Conservation (phyloP, 768 basidiomycete species). For the Paxillus involutus region DNA sequence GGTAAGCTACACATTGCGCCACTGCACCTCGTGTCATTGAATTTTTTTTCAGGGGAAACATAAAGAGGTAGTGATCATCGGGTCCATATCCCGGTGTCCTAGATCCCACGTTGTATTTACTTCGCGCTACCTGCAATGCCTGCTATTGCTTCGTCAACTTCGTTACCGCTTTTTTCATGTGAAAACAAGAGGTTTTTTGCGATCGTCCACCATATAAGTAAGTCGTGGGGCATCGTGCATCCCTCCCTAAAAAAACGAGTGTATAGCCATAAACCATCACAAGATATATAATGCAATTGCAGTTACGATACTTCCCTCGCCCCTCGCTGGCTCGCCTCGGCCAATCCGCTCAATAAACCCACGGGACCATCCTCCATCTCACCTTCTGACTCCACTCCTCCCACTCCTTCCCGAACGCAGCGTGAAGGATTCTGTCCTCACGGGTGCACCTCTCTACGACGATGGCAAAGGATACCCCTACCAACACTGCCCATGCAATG, state of each 20-base stretch:
- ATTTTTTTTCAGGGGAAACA: conserved; percentile 20
- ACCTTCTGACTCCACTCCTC: conserved; percentile 9
- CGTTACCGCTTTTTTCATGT: too few relatives aligned
- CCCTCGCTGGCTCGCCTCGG: neutral
- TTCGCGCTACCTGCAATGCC: too few relatives aligned
- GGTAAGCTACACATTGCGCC: conserved; percentile 45
- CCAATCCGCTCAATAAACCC: conserved; percentile 6
- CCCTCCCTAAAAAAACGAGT: neutral
- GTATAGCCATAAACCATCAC: neutral
- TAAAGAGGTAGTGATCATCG: neutral
- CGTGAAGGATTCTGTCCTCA: conserved; percentile 5
- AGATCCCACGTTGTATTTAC: neutral
- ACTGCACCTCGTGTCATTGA: neutral
- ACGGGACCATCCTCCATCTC: conserved; percentile 10
- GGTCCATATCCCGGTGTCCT: neutral
- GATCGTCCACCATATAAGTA: too few relatives aligned
- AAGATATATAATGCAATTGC: too few relatives aligned
- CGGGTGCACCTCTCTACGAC: conserved; percentile 7
- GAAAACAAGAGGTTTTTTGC: too few relatives aligned
- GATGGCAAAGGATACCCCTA: neutral
- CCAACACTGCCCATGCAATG: neutral
- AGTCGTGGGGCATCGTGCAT: too few relatives aligned
- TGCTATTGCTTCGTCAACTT: too few relatives aligned
- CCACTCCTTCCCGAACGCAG: conserved; percentile 13
- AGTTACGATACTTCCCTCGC: too few relatives aligned